Evolutionary conservation across 2,329 filamentous ascomycete species (phyloP).

Genomic region (Xylaria sp.): DNA sequence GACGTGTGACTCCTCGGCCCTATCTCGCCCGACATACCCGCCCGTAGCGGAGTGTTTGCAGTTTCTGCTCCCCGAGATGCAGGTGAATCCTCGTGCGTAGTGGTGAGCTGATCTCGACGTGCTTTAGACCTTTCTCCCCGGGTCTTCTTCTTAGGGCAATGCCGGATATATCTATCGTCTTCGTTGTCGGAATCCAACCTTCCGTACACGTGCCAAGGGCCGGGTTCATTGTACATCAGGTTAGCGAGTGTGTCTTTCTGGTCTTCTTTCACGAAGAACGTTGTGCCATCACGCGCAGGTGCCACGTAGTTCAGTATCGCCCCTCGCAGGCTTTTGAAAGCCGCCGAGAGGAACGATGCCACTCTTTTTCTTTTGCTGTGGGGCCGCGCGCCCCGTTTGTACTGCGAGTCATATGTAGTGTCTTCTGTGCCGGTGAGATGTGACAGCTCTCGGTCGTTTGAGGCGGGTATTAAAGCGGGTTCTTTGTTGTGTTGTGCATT

Average conservation of each 20-base stretch:
- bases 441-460: background rate
- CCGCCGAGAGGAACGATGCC: background rate
- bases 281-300: constrained; percentile 5
- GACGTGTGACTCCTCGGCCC: background rate
- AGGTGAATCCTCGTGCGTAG: background rate
- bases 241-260: background rate
- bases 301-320: constrained; percentile 1
- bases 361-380: constrained; percentile 5
- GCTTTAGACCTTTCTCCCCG: background rate
- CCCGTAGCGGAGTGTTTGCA: background rate
- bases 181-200: constrained; percentile 22
- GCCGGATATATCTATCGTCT: background rate
- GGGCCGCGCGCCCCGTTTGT: background rate
- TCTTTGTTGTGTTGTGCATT: background rate
- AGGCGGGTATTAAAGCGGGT: background rate
- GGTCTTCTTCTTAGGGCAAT: constrained; percentile 4
- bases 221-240: background rate
- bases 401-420: background rate
- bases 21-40: background rate
- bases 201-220: constrained; percentile 25
- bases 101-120: background rate
- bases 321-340: constrained; percentile 2
- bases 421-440: background rate
- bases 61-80: background rate
- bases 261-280: background rate